phyloP scores from a whole-genome alignment of 1,284 basidiomycete species.

The Somion occarium region DNA sequence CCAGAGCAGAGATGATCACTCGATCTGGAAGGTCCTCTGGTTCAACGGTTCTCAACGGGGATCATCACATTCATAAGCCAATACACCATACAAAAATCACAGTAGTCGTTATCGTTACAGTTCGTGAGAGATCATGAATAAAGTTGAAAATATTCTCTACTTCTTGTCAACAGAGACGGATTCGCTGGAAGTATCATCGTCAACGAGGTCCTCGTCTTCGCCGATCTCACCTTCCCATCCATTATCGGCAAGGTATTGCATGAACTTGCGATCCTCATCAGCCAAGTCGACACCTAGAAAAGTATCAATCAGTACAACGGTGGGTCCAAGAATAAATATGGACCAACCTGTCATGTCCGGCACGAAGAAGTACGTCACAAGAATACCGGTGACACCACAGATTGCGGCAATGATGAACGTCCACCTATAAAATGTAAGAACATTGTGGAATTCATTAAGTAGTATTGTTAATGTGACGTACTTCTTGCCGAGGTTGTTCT shows the following conservation, averaged over 20 bases:
- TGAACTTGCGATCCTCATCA: slow-evolving; percentile 60
- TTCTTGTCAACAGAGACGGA: not conserved
- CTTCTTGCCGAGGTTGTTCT: slow-evolving; percentile 61
- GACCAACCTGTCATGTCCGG: slow-evolving; percentile 51
- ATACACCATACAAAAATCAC: not conserved
- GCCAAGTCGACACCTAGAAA: slow-evolving; percentile 52
- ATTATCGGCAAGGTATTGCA: slow-evolving; percentile 54
- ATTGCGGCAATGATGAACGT: slow-evolving; percentile 72
- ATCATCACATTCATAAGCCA: too few species aligned
- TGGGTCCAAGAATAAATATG: too few species aligned
- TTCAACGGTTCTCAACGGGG: too few species aligned
- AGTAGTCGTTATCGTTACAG: not conserved
- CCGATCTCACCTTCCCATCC: slow-evolving; percentile 68
- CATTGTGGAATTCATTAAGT: slow-evolving; percentile 1
- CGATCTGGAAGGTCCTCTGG: not conserved
- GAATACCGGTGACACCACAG: slow-evolving; percentile 55
- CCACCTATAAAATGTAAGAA: slow-evolving; percentile 38
- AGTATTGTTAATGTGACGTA: slow-evolving; percentile 22
- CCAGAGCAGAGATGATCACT: not conserved
- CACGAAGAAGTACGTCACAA: slow-evolving; percentile 67
- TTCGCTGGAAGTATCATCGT: not conserved
- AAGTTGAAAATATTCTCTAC: not conserved
- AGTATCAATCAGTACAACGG: not conserved
- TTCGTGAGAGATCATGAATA: not conserved
- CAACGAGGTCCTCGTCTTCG: slow-evolving; percentile 34